Base-by-base conservation (phyloP, 352 stramenopile genomes). In the Phytopythium sindhum region DNA sequence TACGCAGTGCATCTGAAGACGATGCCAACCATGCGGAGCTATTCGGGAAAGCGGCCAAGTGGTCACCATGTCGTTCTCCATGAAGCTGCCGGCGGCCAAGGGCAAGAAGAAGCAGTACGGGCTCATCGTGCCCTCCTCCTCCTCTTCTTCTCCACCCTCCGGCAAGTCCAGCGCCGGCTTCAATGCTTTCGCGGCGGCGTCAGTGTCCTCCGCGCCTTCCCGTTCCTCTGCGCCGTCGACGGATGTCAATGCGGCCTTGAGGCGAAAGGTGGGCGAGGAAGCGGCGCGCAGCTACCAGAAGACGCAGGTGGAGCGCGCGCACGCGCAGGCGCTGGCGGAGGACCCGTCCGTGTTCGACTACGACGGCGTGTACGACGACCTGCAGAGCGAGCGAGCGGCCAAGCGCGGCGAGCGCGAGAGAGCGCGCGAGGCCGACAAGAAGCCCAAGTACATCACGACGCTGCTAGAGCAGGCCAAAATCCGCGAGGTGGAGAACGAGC, bases 341-440 rank as follows among this genome's bases (percentile, higher is more conserved):
- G 88, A 97, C 65, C 73, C 90, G 26, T 88, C 81, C 1, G 86
- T 96, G 41, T 97, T 96, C 57, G 90, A 97, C 64, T 97, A 97
- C 56, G 91, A 97, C 68, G 80, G 81, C 37, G 84, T 95, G 21
- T 97, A 97, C 74, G 90, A 97, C 65, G 66, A 84, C 17, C 93
- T 97, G 63, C 84, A 90, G 65, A 82, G 57, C 33, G 57, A 65
- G 2, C 64, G 78, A 11, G 62, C 74, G 33, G 69, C 67, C 39
- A 69, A 86, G 62, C 75, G 73, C 50, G 57, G 58, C 4, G 69
- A 76, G 52, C 73, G 67, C 47, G 84, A 90, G 41, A 67, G 63
- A 1, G 69, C 85, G 61, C 70, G 79, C 48, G 77, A 85, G 57
- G 61, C 65, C 10, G 84, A 95, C 59, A 91, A 87, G 60, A 69